These are phyloP conservation scores for Ichthyophthirius multifiliis DNA, from an alignment of 169 alveolate species.

Conservation along the genomic window DNA sequence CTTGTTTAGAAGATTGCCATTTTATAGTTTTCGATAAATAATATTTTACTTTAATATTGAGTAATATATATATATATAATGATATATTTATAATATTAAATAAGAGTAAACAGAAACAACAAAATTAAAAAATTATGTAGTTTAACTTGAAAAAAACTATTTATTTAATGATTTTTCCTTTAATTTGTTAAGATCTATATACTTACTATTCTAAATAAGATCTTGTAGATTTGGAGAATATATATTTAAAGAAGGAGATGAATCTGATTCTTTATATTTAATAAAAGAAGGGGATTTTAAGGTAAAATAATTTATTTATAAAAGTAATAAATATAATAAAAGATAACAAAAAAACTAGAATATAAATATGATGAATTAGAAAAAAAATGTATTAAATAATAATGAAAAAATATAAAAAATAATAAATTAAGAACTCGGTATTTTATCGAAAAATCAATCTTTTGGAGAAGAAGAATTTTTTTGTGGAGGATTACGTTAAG, in stretches of 20 bases:
- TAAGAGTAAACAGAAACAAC: not conserved
- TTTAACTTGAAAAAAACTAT: not conserved
- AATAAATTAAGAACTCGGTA: not conserved
- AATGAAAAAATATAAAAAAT: not conserved
- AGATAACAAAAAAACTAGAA: not conserved
- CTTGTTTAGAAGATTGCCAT: not conserved
- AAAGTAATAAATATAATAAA: not conserved
- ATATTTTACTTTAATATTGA: not conserved
- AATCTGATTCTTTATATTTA: not conserved
- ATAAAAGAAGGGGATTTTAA: not conserved
- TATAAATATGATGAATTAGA: not conserved
- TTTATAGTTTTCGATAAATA: not conserved
- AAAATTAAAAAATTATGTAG: not conserved
- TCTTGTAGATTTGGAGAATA: not conserved
- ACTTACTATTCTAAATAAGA: not conserved
- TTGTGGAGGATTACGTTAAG: not conserved
- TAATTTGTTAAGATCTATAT: not conserved
- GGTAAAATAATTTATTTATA: not conserved
- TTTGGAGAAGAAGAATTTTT: not conserved
- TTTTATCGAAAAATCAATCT: not conserved
- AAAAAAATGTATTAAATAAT: not conserved
- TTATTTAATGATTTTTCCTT: not conserved
- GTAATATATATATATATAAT: not conserved
- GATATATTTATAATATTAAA: not conserved
- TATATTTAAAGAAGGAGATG: not conserved